These are phyloP conservation scores for Salix viminalis DNA, from an alignment of 345 rosid species.

Conservation along the genomic window DNA sequence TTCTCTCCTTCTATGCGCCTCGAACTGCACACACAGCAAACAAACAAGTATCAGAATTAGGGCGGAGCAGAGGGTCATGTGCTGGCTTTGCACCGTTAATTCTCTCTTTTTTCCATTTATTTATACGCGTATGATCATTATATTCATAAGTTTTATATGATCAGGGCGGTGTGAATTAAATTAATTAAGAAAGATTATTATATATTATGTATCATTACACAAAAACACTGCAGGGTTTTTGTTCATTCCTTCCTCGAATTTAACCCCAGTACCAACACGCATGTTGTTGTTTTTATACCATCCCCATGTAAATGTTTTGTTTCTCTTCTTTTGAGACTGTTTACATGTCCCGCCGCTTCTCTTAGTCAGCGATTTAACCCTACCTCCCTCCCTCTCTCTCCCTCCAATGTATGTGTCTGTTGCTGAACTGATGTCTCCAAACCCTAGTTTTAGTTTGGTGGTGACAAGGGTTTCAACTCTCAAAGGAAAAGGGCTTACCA, in stretches of 20 bases:
- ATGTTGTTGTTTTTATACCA: neutral
- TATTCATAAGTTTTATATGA: neutral
- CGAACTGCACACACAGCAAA: slow-evolving; percentile 23
- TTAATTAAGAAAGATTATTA: neutral
- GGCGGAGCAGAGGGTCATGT: neutral
- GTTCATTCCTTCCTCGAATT: neutral
- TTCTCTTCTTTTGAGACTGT: neutral
- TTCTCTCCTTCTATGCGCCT: slow-evolving; percentile 20
- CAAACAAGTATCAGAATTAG: slow-evolving; percentile 1
- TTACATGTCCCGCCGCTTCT: neutral
- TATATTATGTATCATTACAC: neutral
- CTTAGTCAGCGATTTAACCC: neutral
- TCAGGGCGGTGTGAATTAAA: neutral
- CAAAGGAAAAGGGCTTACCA: neutral
- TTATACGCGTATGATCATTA: neutral
- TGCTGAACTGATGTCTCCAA: neutral
- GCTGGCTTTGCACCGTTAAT: neutral
- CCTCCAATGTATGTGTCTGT: neutral
- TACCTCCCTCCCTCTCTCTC: neutral
- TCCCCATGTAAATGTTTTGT: neutral
- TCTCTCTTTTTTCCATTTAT: neutral
- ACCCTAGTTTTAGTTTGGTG: neutral
- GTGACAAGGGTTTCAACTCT: neutral
- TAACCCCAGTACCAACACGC: neutral
- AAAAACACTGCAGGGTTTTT: neutral